Base-by-base conservation (phyloP, 768 basidiomycete genomes). In the Rhodosporidiobolus sp. region DNA sequence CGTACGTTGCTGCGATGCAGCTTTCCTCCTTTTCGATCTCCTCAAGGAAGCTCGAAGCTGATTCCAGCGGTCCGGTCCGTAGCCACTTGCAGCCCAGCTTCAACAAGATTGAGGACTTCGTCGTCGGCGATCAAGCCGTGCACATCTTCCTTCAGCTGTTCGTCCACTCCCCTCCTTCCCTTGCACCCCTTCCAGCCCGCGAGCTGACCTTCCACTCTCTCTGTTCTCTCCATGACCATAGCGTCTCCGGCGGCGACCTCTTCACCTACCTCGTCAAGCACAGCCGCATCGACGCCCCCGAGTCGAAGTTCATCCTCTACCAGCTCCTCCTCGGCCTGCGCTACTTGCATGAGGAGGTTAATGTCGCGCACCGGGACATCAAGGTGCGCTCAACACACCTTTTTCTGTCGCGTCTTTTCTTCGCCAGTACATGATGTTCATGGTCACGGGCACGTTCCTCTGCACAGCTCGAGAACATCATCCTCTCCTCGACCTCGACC, bases 101-200 rank as follows among this genome's bases (percentile, higher is more conserved):
- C 63, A 75, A 71, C 70, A 68, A 65, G 43, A 57, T 75, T 45
- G 59, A 64, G 34, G 67, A 65, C 48, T 63, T 71, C 28, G 56
- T 59, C 46, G 22, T 63, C 17, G 26, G 28, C 24, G 52, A 67
- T 4, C 26, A 46, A 4, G 28, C 35, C 3, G 49, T 75, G 46
- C 46, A 64, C 58, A 70, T 74, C 63, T 74, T 75, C 56, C 70
- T 75, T 24, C 63, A 75, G 50, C 67, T 75, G 74, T 75, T 0
- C 32, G 68, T 46, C 46, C 35, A 9, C 30, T 35, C 55, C 17
- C n/a, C 9, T 1, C 53, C 3, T 50, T 35, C 24, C 0, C 24
- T 17, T 26, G 0, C 30, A 9, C 34, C 24, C 24, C 6, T 12
- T 28, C 19, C 26, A 30, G 2, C 30, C 20, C 11, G 26, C 59